Evolutionary conservation across 495 filamentous ascomycete genomes (phyloP).

Genomic region (Xylaria flabelliformis): DNA sequence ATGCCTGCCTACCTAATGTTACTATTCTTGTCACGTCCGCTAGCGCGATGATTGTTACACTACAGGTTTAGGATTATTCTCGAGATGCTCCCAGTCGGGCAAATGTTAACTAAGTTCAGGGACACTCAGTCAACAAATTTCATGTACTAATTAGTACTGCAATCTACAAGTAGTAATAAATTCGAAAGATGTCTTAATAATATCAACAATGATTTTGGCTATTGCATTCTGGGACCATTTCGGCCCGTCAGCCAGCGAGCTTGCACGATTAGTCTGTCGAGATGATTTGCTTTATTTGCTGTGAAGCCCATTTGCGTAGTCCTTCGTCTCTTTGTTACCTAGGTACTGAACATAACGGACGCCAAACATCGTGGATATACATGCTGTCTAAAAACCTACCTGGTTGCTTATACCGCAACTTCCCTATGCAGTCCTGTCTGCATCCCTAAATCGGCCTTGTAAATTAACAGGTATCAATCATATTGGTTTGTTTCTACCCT

Average conservation of each 20-base stretch:
- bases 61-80: not conserved
- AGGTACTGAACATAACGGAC: not conserved
- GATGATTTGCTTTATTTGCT: too few relatives aligned
- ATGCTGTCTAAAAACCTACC: too few relatives aligned
- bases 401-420: not conserved
- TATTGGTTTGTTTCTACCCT: not conserved
- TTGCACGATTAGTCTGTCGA: too few relatives aligned
- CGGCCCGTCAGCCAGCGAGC: not conserved
- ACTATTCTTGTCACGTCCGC: not conserved
- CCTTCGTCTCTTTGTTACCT: not conserved
- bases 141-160: not conserved
- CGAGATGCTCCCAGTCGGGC: too few relatives aligned
- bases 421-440: not conserved
- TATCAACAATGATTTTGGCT: not conserved
- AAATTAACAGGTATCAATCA: not conserved
- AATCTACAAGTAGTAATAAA: not conserved
- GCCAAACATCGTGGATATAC: not conserved
- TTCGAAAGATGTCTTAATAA: not conserved
- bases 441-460: not conserved
- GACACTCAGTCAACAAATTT: too few relatives aligned
- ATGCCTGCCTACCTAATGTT: slow-evolving; percentile 5
- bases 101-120: not conserved
- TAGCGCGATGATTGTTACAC: not conserved
- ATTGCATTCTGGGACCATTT: not conserved
- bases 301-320: not conserved